These are phyloP conservation scores for Candida incommunis DNA, from an alignment of 805 yeast species.

Conservation along the genomic window DNA sequence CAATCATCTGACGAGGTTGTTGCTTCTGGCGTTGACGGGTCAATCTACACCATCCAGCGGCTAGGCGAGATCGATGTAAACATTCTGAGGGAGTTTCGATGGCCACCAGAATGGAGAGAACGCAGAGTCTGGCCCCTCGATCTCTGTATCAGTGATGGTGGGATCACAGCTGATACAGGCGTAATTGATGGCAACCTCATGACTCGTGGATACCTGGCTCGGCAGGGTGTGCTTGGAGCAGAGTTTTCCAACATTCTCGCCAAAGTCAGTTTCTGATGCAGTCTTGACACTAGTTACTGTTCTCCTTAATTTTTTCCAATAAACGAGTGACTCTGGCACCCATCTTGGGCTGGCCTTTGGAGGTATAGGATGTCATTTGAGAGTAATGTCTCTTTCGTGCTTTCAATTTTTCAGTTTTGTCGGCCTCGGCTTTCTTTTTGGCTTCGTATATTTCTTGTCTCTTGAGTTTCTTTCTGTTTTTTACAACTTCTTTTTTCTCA, in stretches of 20 bases:
- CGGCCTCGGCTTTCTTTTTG: conserved; percentile 26
- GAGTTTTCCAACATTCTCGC: background rate
- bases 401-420: conserved; percentile 20
- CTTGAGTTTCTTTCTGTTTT: conserved; percentile 10
- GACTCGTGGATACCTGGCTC: background rate
- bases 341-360: conserved; percentile 78
- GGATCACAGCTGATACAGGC: background rate
- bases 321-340: conserved; percentile 74
- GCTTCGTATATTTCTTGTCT: conserved; percentile 28
- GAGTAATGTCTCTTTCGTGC: conserved; percentile 33
- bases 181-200: background rate
- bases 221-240: background rate
- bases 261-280: background rate
- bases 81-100: background rate
- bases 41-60: background rate
- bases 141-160: background rate
- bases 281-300: background rate
- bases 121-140: background rate
- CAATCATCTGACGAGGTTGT: background rate
- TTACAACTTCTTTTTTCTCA: background rate
- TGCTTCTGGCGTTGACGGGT: background rate
- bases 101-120: background rate
- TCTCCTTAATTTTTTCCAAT: conserved; percentile 53
- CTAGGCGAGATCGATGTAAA: background rate
- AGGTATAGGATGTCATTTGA: conserved; percentile 39